Percentiles rank a stretch among this genome's conserved stretches.
Conservation (phyloP, 441 rosid genomes). For the Erodium moschatum region DNA sequence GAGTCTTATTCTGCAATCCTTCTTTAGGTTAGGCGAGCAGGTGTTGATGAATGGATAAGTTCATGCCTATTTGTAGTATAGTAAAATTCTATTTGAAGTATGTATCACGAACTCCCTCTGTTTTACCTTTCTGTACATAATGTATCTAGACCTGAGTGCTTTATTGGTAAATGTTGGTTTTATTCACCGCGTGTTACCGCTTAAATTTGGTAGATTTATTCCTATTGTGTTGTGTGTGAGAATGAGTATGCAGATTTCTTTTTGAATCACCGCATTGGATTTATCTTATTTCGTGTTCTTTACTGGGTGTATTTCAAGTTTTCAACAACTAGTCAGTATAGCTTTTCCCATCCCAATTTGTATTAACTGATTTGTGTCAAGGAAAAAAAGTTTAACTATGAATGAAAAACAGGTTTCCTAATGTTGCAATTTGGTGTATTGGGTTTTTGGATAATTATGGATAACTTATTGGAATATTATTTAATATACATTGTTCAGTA, state of each 20-base stretch:
- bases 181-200: no score
- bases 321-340: neutral
- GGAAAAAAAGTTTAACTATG: neutral
- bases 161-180: no score
- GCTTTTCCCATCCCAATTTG: neutral
- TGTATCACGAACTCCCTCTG: neutral
- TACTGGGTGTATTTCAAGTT: neutral
- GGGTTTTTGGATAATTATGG: neutral
- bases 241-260: neutral
- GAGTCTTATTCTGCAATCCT: neutral
- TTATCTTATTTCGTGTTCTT: neutral
- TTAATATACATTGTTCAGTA: neutral
- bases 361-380: neutral
- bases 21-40: neutral
- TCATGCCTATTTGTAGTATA: neutral
- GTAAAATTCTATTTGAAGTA: neutral
- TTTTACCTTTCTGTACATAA: no score
- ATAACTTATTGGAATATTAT: neutral
- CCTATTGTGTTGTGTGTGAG: neutral
- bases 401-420: neutral
- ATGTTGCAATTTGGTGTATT: neutral
- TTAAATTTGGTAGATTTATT: neutral
- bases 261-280: neutral
- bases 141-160: no score
- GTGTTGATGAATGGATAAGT: neutral